Evolutionary conservation across 177 flowering plant species (phyloP).

Genomic region (Vitis hybrid): DNA sequence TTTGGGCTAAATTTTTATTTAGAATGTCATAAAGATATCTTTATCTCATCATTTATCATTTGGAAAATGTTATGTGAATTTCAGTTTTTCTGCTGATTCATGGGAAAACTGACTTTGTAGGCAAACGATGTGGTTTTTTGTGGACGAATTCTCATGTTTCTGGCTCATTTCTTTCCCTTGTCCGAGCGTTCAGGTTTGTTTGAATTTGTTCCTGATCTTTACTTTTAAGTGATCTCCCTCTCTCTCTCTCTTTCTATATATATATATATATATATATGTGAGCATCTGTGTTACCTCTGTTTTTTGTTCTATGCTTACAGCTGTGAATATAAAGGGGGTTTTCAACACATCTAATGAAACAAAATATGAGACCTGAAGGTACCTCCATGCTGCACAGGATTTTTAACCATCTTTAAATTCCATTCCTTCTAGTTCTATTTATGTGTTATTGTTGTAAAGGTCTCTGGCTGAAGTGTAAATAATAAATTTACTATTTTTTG

Average conservation of each 20-base stretch:
- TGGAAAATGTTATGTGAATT: not conserved
- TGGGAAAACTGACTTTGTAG: conserved; percentile 33
- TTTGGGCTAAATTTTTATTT: not conserved
- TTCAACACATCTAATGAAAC: conserved; percentile 94
- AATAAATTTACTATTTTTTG: not conserved
- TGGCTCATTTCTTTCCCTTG: conserved; percentile 95
- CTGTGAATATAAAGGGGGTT: conserved; percentile 98
- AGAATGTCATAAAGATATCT: no score
- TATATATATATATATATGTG: not conserved
- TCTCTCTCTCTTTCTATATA: no score
- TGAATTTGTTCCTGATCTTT: not conserved
- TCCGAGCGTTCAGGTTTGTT: conserved; percentile 93
- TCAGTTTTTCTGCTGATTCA: not conserved
- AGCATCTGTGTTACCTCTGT: conserved; percentile 4
- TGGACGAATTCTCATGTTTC: conserved; percentile 95
- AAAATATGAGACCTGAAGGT: conserved; percentile 95
- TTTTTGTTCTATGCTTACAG: conserved; percentile 39
- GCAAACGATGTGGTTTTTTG: conserved; percentile 99
- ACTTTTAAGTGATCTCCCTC: not conserved
- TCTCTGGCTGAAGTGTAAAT: not conserved
- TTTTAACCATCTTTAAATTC: not conserved
- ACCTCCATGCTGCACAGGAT: conserved; percentile 9
- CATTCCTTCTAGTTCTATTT: not conserved
- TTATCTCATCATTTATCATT: not conserved
- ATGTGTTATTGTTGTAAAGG: not conserved